Conservation (phyloP, 2,329 filamentous ascomycete species). For the Coleophoma cylindrospora region DNA sequence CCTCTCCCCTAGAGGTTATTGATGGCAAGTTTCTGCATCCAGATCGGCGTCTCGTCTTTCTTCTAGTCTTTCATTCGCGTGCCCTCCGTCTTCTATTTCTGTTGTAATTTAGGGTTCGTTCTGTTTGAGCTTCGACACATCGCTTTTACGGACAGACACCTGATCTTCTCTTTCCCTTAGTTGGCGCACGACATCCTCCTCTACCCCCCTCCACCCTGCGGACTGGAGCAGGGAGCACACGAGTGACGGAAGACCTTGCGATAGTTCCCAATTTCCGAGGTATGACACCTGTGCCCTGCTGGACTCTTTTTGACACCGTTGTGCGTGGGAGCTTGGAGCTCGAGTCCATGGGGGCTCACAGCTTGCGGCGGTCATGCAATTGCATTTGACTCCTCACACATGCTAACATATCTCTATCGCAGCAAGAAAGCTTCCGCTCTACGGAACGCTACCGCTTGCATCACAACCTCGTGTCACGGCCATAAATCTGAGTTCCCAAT, state of each 20-base stretch:
- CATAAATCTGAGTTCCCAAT: slow-evolving; percentile 6
- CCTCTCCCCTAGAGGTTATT: slow-evolving; percentile 10
- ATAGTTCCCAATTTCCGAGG: slow-evolving; percentile 17
- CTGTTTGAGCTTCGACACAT: slow-evolving; percentile 17
- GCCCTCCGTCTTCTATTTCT: slow-evolving; percentile 14
- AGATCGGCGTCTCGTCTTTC: slow-evolving; percentile 9
- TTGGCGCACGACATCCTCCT: slow-evolving; percentile 1
- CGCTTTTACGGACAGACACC: slow-evolving; percentile 5
- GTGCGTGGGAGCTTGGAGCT: slow-evolving; percentile 17
- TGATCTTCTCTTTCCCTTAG: background rate
- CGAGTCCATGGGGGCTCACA: slow-evolving; percentile 5
- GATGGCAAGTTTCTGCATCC: slow-evolving; percentile 20
- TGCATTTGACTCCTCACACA: slow-evolving; percentile 3
- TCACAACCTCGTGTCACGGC: slow-evolving; percentile 11
- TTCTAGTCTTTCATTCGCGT: slow-evolving; percentile 17
- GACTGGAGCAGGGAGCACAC: slow-evolving; percentile 5
- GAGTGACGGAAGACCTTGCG: slow-evolving; percentile 4
- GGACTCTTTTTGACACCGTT: slow-evolving; percentile 18
- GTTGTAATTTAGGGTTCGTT: slow-evolving; percentile 5
- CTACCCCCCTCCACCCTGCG: background rate
- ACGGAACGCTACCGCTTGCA: slow-evolving; percentile 8
- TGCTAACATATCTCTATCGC: slow-evolving; percentile 14
- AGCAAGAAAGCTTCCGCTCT: slow-evolving; percentile 13
- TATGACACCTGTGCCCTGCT: slow-evolving; percentile 18
- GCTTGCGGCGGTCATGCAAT: background rate